These are phyloP conservation scores for Loxodes magnus DNA, from an alignment of 73 alveolate species.

Conservation along the genomic window DNA sequence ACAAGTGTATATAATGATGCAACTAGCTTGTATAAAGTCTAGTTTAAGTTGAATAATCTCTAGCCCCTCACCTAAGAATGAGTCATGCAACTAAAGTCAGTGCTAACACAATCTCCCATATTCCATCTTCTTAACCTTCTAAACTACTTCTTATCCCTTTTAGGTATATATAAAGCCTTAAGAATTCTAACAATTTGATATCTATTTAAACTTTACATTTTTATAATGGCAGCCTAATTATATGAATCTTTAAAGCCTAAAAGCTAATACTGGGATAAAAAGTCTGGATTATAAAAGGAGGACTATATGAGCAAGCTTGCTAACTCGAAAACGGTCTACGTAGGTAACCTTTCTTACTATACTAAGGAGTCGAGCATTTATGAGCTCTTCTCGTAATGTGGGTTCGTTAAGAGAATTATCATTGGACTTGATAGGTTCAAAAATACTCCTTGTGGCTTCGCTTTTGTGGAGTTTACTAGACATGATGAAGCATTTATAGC, in stretches of 20 bases:
- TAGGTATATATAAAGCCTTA: no score
- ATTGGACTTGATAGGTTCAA: constrained; percentile 81
- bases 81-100: no score
- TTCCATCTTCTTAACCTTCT: no score
- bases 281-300: constrained; percentile 44
- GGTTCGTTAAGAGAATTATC: constrained; percentile 73
- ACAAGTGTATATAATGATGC: no score
- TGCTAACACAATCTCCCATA: no score
- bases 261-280: constrained; percentile 47
- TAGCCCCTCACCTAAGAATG: no score
- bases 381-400: constrained; percentile 87
- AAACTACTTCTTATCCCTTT: no score
- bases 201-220: no score
- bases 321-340: constrained; percentile 82
- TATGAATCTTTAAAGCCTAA: constrained; percentile 37
- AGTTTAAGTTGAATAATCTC: no score
- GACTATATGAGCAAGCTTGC: constrained; percentile 62
- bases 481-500: constrained; percentile 80
- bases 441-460: constrained; percentile 93
- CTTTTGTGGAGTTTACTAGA: constrained; percentile 91
- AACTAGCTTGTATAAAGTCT: no score
- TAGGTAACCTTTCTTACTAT: constrained; percentile 95
- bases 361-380: constrained; percentile 92
- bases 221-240: constrained; percentile 32
- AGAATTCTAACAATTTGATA: no score